Evolutionary conservation across 257 asterid species (phyloP).

Genomic region (Perilla frutescens): DNA sequence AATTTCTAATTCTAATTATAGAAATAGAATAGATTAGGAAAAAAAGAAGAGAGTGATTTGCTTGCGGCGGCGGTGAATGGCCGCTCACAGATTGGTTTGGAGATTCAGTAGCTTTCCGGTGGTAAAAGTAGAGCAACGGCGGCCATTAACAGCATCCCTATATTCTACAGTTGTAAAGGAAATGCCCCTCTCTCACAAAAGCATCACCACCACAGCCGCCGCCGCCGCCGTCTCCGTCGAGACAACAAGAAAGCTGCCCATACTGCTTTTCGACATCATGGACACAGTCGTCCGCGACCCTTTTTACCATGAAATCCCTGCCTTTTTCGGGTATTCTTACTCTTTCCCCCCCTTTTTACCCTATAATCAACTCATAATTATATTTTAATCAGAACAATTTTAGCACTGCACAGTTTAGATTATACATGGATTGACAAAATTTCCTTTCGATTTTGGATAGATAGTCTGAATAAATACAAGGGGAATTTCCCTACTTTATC

Average conservation of each 20-base stretch:
- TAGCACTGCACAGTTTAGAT: background rate
- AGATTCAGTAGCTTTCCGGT: conserved; percentile 37
- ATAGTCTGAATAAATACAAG: background rate
- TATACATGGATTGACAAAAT: background rate
- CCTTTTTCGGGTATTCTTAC: conserved; percentile 70
- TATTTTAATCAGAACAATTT: background rate
- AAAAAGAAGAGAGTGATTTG: background rate
- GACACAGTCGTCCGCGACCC: conserved; percentile 93
- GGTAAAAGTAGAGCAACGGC: conserved; percentile 31
- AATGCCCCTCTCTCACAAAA: conserved; percentile 36
- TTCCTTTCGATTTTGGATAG: background rate
- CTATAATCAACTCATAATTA: background rate
- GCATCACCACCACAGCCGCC: conserved; percentile 17
- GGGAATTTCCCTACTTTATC: too few species aligned
- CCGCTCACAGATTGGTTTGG: conserved; percentile 37
- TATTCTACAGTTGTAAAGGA: background rate
- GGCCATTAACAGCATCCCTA: conserved; percentile 14
- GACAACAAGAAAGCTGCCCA: conserved; percentile 60
- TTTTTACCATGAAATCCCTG: conserved; percentile 80
- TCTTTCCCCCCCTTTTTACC: background rate
- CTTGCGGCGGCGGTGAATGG: conserved; percentile 22
- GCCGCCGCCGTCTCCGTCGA: background rate
- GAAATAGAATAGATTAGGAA: too few species aligned
- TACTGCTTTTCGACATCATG: conserved; percentile 88
- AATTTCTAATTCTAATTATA: too few species aligned